Evolutionary conservation across 202 grass and related monocot species (phyloP).

Genomic region (Schoenoplectus triqueter): DNA sequence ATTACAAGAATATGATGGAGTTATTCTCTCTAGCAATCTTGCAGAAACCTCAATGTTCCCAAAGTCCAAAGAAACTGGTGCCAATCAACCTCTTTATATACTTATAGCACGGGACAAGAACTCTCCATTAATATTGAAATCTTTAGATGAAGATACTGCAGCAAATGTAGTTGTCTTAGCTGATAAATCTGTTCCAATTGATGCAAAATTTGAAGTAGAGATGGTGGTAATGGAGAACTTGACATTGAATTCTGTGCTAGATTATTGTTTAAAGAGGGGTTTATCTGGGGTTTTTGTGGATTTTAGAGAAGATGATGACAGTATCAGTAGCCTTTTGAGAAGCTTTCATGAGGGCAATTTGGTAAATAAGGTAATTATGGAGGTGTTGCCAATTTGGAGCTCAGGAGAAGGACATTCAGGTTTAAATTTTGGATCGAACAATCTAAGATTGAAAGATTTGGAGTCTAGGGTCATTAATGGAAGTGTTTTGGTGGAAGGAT

Average conservation of each 20-base stretch:
- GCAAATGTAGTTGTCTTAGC: slow-evolving; percentile 52
- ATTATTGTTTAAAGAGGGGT: slow-evolving; percentile 41
- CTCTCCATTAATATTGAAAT: slow-evolving; percentile 51
- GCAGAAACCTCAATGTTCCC: slow-evolving; percentile 51
- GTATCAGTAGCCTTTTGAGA: slow-evolving; percentile 50
- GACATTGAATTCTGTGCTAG: slow-evolving; percentile 56
- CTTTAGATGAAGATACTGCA: slow-evolving; percentile 46
- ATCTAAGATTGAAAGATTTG: slow-evolving; percentile 57
- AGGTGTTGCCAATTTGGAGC: slow-evolving; percentile 61
- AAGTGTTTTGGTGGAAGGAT: slow-evolving; percentile 64
- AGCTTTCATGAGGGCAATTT: slow-evolving; percentile 56
- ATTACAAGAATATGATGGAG: slow-evolving; percentile 78
- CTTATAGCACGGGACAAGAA: slow-evolving; percentile 51
- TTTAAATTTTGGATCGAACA: slow-evolving; percentile 54
- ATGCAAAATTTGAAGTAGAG: slow-evolving; percentile 48
- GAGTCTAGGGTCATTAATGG: slow-evolving; percentile 48
- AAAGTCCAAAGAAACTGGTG: slow-evolving; percentile 55
- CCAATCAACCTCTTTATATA: slow-evolving; percentile 75
- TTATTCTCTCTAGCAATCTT: slow-evolving; percentile 75
- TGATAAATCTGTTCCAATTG: slow-evolving; percentile 50
- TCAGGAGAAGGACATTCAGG: slow-evolving; percentile 33
- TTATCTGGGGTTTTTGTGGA: slow-evolving; percentile 55
- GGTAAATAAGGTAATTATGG: slow-evolving; percentile 81
- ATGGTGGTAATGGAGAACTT: slow-evolving; percentile 56
- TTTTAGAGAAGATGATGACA: slow-evolving; percentile 39